Evolutionary conservation across 176 grass and related monocot species (phyloP).

Genomic region (Eleusine indica): DNA sequence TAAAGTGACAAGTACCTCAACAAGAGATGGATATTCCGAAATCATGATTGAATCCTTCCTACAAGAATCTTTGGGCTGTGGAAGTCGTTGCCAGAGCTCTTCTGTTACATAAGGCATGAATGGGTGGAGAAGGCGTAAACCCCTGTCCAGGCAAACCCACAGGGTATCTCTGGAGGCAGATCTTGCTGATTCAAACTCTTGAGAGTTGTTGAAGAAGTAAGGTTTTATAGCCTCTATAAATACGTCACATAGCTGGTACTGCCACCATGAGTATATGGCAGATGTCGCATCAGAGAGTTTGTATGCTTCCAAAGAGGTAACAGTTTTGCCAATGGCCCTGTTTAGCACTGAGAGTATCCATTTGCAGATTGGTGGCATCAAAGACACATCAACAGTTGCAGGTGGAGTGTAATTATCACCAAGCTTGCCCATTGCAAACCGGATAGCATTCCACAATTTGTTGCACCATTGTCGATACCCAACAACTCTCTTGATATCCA

Average conservation of each 20-base stretch:
- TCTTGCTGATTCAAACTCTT: conserved; percentile 70
- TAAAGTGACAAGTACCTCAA: conserved; percentile 34
- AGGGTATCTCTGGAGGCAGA: conserved; percentile 69
- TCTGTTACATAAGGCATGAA: conserved; percentile 95
- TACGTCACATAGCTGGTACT: conserved; percentile 88
- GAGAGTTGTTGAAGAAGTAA: conserved; percentile 66
- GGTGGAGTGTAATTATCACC: conserved; percentile 76
- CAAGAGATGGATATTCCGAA: conserved; percentile 79
- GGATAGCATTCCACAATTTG: conserved; percentile 93
- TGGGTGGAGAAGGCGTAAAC: conserved; percentile 80
- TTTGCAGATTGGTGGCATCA: conserved; percentile 75
- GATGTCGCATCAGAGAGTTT: conserved; percentile 91
- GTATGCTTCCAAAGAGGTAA: conserved; percentile 77
- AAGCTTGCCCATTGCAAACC: conserved; percentile 87
- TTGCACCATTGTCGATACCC: conserved; percentile 93
- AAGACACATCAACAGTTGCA: conserved; percentile 51
- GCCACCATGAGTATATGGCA: conserved; percentile 92
- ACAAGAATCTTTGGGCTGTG: conserved; percentile 58
- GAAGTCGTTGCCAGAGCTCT: conserved; percentile 90
- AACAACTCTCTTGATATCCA: conserved; percentile 88
- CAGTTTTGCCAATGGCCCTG: conserved; percentile 70
- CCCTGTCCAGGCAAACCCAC: conserved; percentile 80
- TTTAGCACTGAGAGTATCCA: conserved; percentile 95
- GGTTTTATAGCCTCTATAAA: conserved; percentile 94
- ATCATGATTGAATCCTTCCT: conserved; percentile 84